These are phyloP conservation scores for Macaranga tanarius DNA, from an alignment of 441 rosid species.

Conservation along the genomic window DNA sequence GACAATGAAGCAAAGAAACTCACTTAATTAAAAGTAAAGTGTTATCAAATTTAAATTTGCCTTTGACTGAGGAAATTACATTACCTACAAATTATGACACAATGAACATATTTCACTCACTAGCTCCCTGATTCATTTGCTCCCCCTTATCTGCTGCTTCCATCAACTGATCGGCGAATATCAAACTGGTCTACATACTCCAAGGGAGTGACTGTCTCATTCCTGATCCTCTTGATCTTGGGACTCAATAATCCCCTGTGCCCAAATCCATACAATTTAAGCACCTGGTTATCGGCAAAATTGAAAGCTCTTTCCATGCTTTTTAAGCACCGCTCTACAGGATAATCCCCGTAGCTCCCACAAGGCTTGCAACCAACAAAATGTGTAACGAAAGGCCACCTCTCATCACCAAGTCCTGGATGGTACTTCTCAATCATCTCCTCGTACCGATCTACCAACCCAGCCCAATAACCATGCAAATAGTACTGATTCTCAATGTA, in stretches of 20 bases:
- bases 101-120: conserved; percentile 24
- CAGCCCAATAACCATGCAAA: conserved; percentile 96
- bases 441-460: conserved; percentile 91
- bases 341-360: conserved; percentile 95
- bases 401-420: conserved; percentile 91
- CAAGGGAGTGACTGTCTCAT: conserved; percentile 80
- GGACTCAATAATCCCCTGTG: conserved; percentile 88
- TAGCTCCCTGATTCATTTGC: conserved; percentile 26
- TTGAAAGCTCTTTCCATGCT: conserved; percentile 98
- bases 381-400: conserved; percentile 99
- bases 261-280: conserved; percentile 79
- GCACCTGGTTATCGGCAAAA: conserved; percentile 96
- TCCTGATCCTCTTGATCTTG: conserved; percentile 85
- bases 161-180: conserved; percentile 55
- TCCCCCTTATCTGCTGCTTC: conserved; percentile 30
- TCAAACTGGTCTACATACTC: conserved; percentile 78
- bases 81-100: conserved; percentile 55
- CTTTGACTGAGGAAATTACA: conserved; percentile 32
- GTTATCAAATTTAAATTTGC: conserved; percentile 32
- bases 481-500: conserved; percentile 91
- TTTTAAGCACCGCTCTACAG: conserved; percentile 82
- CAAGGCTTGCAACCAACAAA: conserved; percentile 99
- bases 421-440: conserved; percentile 97
- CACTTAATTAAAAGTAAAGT: conserved; percentile 22
- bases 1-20: conserved; percentile 32